Conservation (phyloP, 768 basidiomycete species). For the Boletus reticuloceps region DNA sequence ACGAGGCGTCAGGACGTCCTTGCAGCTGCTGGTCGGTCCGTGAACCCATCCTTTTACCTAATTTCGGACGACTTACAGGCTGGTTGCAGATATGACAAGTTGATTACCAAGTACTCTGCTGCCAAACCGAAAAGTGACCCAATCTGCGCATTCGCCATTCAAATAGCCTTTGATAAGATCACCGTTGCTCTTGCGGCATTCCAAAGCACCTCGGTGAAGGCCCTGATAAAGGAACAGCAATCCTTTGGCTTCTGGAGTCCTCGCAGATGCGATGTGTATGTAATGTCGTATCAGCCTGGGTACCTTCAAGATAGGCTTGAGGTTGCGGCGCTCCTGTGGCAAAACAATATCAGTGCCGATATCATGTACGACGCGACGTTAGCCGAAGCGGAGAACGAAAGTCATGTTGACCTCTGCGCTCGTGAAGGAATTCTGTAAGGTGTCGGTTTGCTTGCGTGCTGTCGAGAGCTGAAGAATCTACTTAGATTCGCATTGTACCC, state of each 20-base stretch:
- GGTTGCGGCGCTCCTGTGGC: conserved; percentile 74
- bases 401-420: conserved; percentile 62
- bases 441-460: not conserved
- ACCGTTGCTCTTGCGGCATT: conserved; percentile 64
- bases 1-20: conserved; percentile 68
- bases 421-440: conserved; percentile 82
- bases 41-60: not conserved
- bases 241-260: conserved; percentile 91
- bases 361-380: conserved; percentile 82
- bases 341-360: conserved; percentile 80
- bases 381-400: conserved; percentile 60
- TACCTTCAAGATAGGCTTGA: conserved; percentile 76
- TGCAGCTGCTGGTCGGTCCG: conserved; percentile 79
- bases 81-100: conserved; percentile 60
- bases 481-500: conserved; percentile 52
- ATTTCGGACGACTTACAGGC: not conserved
- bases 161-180: conserved; percentile 79
- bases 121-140: conserved; percentile 51
- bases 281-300: conserved; percentile 75
- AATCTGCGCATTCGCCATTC: conserved; percentile 68
- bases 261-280: conserved; percentile 84
- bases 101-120: conserved; percentile 60
- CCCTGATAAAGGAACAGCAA: conserved; percentile 70
- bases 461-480: conserved; percentile 39
- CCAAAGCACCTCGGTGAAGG: conserved; percentile 64